These are phyloP conservation scores for Beta vulgaris DNA, from an alignment of 148 eudicot species.

Conservation along the genomic window DNA sequence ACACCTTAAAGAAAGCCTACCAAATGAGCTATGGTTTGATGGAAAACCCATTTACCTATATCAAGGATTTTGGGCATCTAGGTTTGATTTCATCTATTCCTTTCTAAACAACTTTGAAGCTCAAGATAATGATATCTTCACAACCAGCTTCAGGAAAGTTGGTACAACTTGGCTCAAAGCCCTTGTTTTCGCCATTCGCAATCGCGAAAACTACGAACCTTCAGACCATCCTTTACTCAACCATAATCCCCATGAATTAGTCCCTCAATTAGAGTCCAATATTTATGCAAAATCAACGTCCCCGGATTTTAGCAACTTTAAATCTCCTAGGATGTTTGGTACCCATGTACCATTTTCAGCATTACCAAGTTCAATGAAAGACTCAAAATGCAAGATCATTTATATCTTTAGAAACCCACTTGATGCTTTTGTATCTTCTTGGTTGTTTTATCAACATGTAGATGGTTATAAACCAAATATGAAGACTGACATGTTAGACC, in stretches of 20 bases:
- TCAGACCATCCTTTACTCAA: slow-evolving; percentile 18
- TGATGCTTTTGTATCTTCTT: slow-evolving; percentile 22
- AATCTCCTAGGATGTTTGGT: slow-evolving; percentile 30
- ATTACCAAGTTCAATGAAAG: slow-evolving; percentile 33
- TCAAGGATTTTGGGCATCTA: slow-evolving; percentile 32
- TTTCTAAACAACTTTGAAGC: slow-evolving; percentile 34
- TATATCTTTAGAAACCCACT: slow-evolving; percentile 25
- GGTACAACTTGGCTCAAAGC: slow-evolving; percentile 37
- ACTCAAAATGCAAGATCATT: slow-evolving; percentile 22
- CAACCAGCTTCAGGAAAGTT: not conserved
- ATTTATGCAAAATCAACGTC: slow-evolving; percentile 10
- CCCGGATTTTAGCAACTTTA: not conserved
- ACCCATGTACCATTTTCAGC: slow-evolving; percentile 39
- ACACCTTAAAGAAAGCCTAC: slow-evolving; percentile 12
- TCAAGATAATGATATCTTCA: not conserved
- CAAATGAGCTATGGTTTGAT: slow-evolving; percentile 18
- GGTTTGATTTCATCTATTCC: slow-evolving; percentile 14
- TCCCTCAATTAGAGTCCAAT: slow-evolving; percentile 22
- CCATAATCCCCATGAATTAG: slow-evolving; percentile 27
- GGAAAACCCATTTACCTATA: slow-evolving; percentile 25
- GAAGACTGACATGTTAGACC: slow-evolving; percentile 6
- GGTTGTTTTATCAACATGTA: not conserved
- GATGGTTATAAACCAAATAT: not conserved
- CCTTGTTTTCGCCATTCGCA: slow-evolving; percentile 11
- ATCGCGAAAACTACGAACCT: not conserved